Evolutionary conservation across 495 filamentous ascomycete genomes (phyloP).

Genomic region (Alectoria sarmentosa): DNA sequence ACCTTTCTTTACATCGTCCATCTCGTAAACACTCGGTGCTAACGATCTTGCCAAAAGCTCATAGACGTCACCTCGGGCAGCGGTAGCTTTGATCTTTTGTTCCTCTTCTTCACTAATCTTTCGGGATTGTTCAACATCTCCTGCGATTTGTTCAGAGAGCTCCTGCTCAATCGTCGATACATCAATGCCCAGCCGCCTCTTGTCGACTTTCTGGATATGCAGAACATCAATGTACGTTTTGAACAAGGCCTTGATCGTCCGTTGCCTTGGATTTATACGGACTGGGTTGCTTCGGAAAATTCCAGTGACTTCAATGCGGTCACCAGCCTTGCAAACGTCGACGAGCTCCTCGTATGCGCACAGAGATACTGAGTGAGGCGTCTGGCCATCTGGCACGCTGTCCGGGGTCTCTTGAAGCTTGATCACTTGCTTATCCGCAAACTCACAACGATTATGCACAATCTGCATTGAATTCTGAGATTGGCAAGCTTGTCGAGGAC

Average conservation of each 20-base stretch:
- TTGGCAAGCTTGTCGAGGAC: slow-evolving; percentile 76
- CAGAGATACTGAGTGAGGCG: slow-evolving; percentile 95
- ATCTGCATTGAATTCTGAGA: slow-evolving; percentile 96
- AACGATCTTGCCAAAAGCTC: slow-evolving; percentile 87
- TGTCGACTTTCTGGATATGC: slow-evolving; percentile 95
- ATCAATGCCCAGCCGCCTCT: slow-evolving; percentile 87
- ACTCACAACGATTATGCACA: slow-evolving; percentile 89
- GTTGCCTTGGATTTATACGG: slow-evolving; percentile 88
- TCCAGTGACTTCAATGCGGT: slow-evolving; percentile 91
- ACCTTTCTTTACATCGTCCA: slow-evolving; percentile 98
- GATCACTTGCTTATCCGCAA: slow-evolving; percentile 97
- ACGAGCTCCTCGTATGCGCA: slow-evolving; percentile 97
- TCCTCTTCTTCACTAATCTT: slow-evolving; percentile 88
- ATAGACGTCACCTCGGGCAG: slow-evolving; percentile 80
- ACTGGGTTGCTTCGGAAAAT: slow-evolving; percentile 94
- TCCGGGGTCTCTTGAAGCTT: slow-evolving; percentile 98
- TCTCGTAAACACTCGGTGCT: slow-evolving; percentile 92
- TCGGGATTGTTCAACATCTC: slow-evolving; percentile 70
- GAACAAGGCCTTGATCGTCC: slow-evolving; percentile 87
- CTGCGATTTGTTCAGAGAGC: slow-evolving; percentile 64
- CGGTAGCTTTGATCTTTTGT: slow-evolving; percentile 76
- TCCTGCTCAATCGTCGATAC: slow-evolving; percentile 83
- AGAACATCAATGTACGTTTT: slow-evolving; percentile 96
- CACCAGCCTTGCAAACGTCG: slow-evolving; percentile 95
- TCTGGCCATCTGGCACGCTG: slow-evolving; percentile 87